Evolutionary conservation across 768 basidiomycete species (phyloP), one percentile per base, ranked within the genome.

Genomic region (Tubosaeta sp.): DNA sequence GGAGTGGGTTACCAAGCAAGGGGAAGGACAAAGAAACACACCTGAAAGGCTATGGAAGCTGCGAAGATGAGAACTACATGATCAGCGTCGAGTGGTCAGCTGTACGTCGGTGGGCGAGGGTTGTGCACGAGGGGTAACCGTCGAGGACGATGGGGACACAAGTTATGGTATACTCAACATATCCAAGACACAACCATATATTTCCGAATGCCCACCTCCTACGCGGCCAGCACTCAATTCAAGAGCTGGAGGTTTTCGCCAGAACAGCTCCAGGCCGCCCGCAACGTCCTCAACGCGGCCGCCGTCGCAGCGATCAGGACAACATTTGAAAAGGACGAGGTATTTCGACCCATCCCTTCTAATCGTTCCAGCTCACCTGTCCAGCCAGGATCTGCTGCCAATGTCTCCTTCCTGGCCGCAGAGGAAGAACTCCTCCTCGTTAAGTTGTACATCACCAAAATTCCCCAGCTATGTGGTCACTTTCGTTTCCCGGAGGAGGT

Each of bases 401-500:
- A 77, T 47, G 79, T 90, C 3, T 80, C 80, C 3, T 97, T 97
- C 66, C 59, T 60, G 42, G 25, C 64, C 83, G 86, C 91, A 2
- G 75, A 84, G 25, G 96, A 99, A 69, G 96, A 99, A 66, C 80
- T 83, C 38, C 72, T 90, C 10, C 81, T 99, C 36, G 90, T 98
- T 21, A 89, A 89, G 59, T 81, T 93, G 52, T 99, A 98, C 68
- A 74, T 88, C 54, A 80, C 82, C 42, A 94, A 93, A 70, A 83
- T 94, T n/a, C 76, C 86, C 1, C 85, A 87, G 59, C 75, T 96
- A 40, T 95, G 90, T 63, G 82, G 81, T 0, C 82, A 83, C 56
- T 94, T 96, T 62, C 82, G 84, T 41, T 90, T 95, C 64, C 87
- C 91, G 0, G 91, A 95, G 59, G 86, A 92, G 62, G 92, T 98